A percentile compares a stretch with the other conserved stretches of the same genome.
Conservation (phyloP, 169 alveolate species). For the Cryptosporidium canis region DNA sequence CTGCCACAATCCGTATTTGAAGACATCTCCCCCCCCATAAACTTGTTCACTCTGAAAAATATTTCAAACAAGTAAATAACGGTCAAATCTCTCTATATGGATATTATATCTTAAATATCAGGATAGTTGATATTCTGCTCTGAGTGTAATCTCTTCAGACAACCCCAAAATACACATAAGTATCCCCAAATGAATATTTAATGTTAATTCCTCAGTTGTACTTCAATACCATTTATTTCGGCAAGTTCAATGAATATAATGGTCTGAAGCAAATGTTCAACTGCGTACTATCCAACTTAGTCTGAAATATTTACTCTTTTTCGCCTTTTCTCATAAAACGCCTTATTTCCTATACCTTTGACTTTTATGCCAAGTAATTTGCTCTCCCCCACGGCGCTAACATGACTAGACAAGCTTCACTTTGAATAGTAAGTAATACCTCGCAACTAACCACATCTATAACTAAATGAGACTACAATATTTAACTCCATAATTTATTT, state of each 20-base stretch:
- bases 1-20: slow-evolving; percentile 23
- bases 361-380: slow-evolving; percentile 23
- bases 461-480: no score
- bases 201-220: neutral
- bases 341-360: neutral
- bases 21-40: slow-evolving; percentile 9
- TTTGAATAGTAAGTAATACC: slow-evolving; percentile 1
- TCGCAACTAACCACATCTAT: no score
- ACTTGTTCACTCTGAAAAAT: neutral
- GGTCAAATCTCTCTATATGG: neutral
- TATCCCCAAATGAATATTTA: neutral
- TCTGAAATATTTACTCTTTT: neutral
- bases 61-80: neutral
- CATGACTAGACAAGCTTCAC: slow-evolving; percentile 12
- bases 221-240: neutral
- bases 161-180: neutral
- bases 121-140: neutral
- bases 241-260: neutral
- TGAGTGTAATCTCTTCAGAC: neutral
- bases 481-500: no score
- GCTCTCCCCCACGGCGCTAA: slow-evolving; percentile 47
- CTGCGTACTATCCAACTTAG: neutral
- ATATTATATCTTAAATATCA: neutral
- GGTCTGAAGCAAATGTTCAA: neutral
- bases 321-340: neutral